Base-by-base conservation (phyloP, 495 filamentous ascomycete species). In the Penicillium lagena region DNA sequence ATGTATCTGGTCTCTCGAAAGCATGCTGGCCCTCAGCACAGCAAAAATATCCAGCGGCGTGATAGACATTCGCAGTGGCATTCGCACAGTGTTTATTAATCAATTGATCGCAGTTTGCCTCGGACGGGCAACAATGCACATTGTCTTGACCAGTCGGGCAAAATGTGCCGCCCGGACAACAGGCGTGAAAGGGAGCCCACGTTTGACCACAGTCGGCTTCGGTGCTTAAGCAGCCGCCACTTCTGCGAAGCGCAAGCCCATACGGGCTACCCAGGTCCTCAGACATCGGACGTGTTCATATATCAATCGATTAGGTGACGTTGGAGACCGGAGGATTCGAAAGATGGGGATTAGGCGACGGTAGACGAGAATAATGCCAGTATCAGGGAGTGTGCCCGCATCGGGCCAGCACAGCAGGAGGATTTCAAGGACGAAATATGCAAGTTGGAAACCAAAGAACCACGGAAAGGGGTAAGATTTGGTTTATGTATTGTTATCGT, bases 11-110 rank as follows among this genome's bases (percentile, higher is more conserved):
- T 37, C 15, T 27, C 28, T 38, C 10, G 28, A 45, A 45, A 11
- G 43, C 43, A 13, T 12, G 14, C 9, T 2, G 9, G 10, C 28
- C 43, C 7, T 22, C 12, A 7, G 43, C 35, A 14, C 43, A 45
- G 12, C 43, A 45, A 37, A 45, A 45, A 11, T 15, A 45, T 12
- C 29, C 29, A 17, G 15, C 6, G 1, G 43, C 43, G n/a, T 45
- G 37, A 17, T 45, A 45, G 11, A 45, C 43, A 39, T 45, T 45
- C 13, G 43, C 43, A 22, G 35, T 45, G 28, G 14, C 29, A n/a
- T 45, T 45, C 22, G 43, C 43, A 7, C 43, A 45, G 33, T 39
- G 43, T 9, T 45, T 27, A 22, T 45, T 30, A 2, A 45, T 5
- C 13, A 45, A 15, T 4, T 39, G 29, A 15, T 28, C 12, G 11